A percentile compares a stretch with the other conserved stretches of the same genome.
phyloP scores from a whole-genome alignment of 495 filamentous ascomycete genomes.

The Podospora tetraspora region DNA sequence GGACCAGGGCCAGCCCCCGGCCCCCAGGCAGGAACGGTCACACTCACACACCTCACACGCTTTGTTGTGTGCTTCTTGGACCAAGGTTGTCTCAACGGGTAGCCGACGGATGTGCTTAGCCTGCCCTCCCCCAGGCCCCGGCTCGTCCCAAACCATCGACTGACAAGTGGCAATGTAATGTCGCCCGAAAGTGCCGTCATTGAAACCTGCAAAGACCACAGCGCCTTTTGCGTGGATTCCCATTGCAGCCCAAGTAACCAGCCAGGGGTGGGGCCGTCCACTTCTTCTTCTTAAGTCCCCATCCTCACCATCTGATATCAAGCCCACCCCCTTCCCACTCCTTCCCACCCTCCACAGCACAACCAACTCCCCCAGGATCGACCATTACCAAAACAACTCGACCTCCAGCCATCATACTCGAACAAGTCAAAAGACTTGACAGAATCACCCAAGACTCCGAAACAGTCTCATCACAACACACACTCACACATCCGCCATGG shows the following conservation, averaged over 20 bases:
- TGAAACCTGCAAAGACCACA: conserved; percentile 23
- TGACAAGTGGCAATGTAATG: conserved; percentile 42
- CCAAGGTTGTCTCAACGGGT: conserved; percentile 22
- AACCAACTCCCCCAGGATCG: not conserved
- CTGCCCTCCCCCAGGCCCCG: conserved; percentile 18
- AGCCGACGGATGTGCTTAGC: conserved; percentile 32
- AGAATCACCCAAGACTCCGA: not conserved
- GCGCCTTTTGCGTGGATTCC: conserved; percentile 27
- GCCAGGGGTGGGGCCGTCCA: not conserved
- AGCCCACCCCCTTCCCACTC: conserved; percentile 8
- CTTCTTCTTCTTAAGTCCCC: conserved; percentile 18
- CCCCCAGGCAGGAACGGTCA: conserved; percentile 24
- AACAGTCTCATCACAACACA: not conserved
- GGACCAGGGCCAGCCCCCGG: conserved; percentile 7
- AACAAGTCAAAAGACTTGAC: not conserved
- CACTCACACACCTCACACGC: conserved; percentile 16
- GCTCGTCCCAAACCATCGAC: conserved; percentile 31
- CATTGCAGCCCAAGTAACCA: conserved; percentile 36
- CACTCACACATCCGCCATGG: conserved; percentile 21
- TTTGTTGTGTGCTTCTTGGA: conserved; percentile 14
- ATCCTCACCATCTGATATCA: conserved; percentile 20
- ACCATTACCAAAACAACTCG: not conserved
- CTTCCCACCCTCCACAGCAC: conserved; percentile 7
- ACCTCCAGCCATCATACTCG: not conserved
- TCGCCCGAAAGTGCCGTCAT: conserved; percentile 32